Percentiles rank a stretch among this genome's conserved stretches.
Evolutionary conservation across 1,284 basidiomycete genomes (phyloP).

Genomic region (Testicularia cyperi): DNA sequence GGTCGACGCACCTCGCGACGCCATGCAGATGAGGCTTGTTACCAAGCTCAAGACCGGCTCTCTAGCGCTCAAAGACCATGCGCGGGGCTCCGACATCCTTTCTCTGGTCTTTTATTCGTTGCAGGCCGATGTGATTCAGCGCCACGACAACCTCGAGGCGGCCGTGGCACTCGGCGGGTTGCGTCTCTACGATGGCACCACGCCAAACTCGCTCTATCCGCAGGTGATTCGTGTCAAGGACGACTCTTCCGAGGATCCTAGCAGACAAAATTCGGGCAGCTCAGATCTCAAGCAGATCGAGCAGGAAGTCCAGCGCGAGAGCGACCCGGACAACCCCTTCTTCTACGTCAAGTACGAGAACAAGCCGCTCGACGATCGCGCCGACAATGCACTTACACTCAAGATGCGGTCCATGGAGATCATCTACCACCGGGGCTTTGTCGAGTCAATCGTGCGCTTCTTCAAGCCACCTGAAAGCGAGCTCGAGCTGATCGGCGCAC

Average conservation of each 20-base stretch:
- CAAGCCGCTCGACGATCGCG: conserved; percentile 87
- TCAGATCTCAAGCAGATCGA: conserved; percentile 50
- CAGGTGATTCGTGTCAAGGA: conserved; percentile 93
- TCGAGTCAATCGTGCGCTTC: conserved; percentile 89
- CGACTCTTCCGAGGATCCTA: conserved; percentile 41
- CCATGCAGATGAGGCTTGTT: conserved; percentile 75
- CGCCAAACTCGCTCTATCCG: conserved; percentile 76
- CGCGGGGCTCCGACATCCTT: conserved; percentile 69
- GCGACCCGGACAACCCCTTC: conserved; percentile 70
- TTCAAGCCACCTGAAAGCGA: conserved; percentile 94
- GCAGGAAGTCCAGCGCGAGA: conserved; percentile 53
- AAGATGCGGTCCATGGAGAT: conserved; percentile 97
- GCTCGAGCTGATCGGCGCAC: conserved; percentile 80
- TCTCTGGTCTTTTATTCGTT: conserved; percentile 88
- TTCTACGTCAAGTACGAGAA: conserved; percentile 90
- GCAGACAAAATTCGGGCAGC: conserved; percentile 25
- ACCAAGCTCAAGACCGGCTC: conserved; percentile 63
- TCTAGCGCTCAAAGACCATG: conserved; percentile 49
- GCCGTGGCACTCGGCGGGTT: conserved; percentile 84
- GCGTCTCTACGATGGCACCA: conserved; percentile 88
- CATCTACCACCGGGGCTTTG: conserved; percentile 90
- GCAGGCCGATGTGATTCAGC: conserved; percentile 79
- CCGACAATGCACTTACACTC: conserved; percentile 86
- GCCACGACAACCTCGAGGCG: conserved; percentile 81
- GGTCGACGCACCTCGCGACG: conserved; percentile 70